A percentile compares a stretch with the other conserved stretches of the same genome.
These are phyloP conservation scores for Metschnikowia lunata DNA, from an alignment of 805 yeast genomes.

Conservation along the genomic window DNA sequence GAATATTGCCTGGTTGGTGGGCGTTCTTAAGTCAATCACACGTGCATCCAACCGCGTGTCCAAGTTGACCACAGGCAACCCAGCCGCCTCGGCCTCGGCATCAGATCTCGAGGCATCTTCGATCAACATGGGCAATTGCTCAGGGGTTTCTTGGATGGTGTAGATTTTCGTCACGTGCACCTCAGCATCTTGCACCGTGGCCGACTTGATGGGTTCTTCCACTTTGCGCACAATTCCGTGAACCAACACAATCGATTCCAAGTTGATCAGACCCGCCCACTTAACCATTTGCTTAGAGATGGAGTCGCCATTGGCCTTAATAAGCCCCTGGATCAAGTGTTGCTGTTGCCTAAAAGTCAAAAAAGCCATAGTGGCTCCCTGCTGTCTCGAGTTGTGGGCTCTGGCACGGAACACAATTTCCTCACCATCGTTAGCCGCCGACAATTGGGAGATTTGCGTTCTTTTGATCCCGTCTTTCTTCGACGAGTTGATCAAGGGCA, in stretches of 20 bases:
- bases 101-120: constrained; percentile 97
- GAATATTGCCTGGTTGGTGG: constrained; percentile 96
- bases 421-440: constrained; percentile 65
- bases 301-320: constrained; percentile 42
- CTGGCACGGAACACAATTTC: constrained; percentile 88
- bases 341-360: constrained; percentile 94
- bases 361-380: constrained; percentile 92
- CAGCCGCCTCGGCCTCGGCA: constrained; percentile 86
- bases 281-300: constrained; percentile 94
- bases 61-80: constrained; percentile 89
- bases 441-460: constrained; percentile 50
- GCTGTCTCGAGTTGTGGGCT: constrained; percentile 88
- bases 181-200: constrained; percentile 89
- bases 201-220: constrained; percentile 81
- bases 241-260: constrained; percentile 89
- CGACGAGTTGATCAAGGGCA: constrained; percentile 79
- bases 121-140: constrained; percentile 85
- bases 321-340: constrained; percentile 75
- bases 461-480: constrained; percentile 65
- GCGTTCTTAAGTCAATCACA: constrained; percentile 94
- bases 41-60: constrained; percentile 95
- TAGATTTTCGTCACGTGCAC: constrained; percentile 68
- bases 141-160: constrained; percentile 83
- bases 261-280: constrained; percentile 82
- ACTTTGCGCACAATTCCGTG: constrained; percentile 81